A percentile compares a stretch with the other conserved stretches of the same genome.
These are phyloP conservation scores for Hyphopichia fennica DNA, from an alignment of 1,139 yeast species.

Conservation along the genomic window DNA sequence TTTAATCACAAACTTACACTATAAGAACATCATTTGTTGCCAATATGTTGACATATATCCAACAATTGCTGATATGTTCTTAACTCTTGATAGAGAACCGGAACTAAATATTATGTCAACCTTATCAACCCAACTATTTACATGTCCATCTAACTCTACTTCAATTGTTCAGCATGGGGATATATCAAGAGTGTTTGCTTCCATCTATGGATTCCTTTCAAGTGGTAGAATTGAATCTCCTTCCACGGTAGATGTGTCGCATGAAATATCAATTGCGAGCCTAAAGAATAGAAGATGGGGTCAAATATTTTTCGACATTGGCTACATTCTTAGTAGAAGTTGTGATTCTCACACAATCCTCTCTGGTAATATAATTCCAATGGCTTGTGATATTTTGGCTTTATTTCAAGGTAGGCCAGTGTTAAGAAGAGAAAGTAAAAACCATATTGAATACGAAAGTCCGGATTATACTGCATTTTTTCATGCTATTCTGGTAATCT, in stretches of 20 bases:
- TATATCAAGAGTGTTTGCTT: constrained; percentile 63
- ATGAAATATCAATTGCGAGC: constrained; percentile 44
- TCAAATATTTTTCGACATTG: constrained; percentile 81
- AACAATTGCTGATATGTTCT: constrained; percentile 69
- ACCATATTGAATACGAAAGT: constrained; percentile 89
- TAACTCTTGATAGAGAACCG: constrained; percentile 75
- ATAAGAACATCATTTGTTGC: constrained; percentile 62
- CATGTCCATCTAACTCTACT: constrained; percentile 78
- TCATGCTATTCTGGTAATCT: constrained; percentile 70
- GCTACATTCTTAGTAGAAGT: constrained; percentile 73
- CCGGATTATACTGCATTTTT: constrained; percentile 83
- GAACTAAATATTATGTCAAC: constrained; percentile 75
- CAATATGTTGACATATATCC: constrained; percentile 87
- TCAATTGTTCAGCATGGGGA: constrained; percentile 70
- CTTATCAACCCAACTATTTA: constrained; percentile 82
- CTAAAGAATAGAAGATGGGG: constrained; percentile 81
- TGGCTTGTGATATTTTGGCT: constrained; percentile 62
- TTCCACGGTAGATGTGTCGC: constrained; percentile 39
- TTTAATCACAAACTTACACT: constrained; percentile 63
- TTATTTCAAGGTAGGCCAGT: constrained; percentile 83
- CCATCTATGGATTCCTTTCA: constrained; percentile 66
- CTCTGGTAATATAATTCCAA: constrained; percentile 37
- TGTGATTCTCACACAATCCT: constrained; percentile 46
- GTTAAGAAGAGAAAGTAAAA: constrained; percentile 69
- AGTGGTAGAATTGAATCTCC: constrained; percentile 54